A percentile compares a stretch with the other conserved stretches of the same genome.
phyloP scores from a whole-genome alignment of 192 early-diverging fungal genomes.

The Chytriomyces sp. region DNA sequence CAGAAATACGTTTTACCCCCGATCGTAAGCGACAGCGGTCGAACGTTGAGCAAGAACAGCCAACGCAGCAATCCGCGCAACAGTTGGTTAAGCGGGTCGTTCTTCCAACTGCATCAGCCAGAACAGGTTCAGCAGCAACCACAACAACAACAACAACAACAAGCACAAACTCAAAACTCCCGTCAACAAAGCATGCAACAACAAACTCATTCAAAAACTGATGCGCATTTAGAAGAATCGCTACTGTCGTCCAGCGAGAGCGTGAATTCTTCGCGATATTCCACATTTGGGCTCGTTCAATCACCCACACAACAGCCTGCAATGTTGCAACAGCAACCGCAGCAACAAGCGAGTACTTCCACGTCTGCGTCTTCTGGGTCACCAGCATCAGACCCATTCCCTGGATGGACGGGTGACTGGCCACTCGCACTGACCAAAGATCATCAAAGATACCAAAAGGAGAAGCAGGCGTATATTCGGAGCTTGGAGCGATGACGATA shows the following conservation, averaged over 20 bases:
- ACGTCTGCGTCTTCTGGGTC: not conserved
- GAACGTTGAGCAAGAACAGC: not conserved
- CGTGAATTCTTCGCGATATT: too few species aligned
- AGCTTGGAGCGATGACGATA: not conserved
- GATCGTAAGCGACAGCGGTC: not conserved
- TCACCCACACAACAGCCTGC: not conserved
- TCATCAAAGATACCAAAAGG: not conserved
- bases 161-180: constrained; percentile 18
- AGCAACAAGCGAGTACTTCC: not conserved
- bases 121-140: constrained; percentile 13
- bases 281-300: too few species aligned
- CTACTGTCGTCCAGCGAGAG: too few species aligned
- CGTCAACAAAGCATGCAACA: constrained; percentile 21
- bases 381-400: constrained; percentile 4
- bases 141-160: constrained; percentile 29
- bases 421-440: constrained; percentile 15
- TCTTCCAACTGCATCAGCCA: constrained; percentile 9
- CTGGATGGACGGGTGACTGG: constrained; percentile 22
- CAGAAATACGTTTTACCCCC: not conserved
- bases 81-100: not conserved
- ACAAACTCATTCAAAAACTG: not conserved
- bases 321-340: not conserved
- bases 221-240: too few species aligned
- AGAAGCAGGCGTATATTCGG: not conserved
- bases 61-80: not conserved